Conservation (phyloP, 1,139 yeast species). For the Trichomonascaceae sp. region DNA sequence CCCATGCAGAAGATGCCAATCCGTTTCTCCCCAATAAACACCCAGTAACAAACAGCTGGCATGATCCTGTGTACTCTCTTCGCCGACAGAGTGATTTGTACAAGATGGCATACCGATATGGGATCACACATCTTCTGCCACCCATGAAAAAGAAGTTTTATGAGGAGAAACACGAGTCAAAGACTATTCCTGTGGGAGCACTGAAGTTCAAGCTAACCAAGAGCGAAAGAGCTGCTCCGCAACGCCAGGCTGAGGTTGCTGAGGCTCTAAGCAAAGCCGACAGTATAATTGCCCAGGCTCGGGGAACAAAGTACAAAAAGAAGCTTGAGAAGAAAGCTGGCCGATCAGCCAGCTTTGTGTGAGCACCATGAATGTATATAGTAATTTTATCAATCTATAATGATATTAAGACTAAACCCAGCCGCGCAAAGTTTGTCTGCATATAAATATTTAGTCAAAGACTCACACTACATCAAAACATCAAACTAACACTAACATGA, state of each 20-base stretch:
- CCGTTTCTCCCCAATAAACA: constrained; percentile 84
- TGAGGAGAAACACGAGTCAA: constrained; percentile 60
- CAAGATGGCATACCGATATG: constrained; percentile 73
- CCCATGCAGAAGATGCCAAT: constrained; percentile 58
- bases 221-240: constrained; percentile 60
- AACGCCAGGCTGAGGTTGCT: constrained; percentile 42
- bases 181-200: constrained; percentile 68
- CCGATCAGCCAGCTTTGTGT: constrained; percentile 5
- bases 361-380: no score
- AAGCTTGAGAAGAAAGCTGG: constrained; percentile 15
- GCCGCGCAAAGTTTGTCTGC: no score
- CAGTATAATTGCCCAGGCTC: constrained; percentile 48
- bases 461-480: no score
- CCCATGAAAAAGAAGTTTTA: constrained; percentile 58
- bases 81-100: constrained; percentile 78
- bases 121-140: constrained; percentile 70
- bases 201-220: constrained; percentile 67
- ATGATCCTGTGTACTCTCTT: constrained; percentile 65
- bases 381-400: no score
- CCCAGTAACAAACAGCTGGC: constrained; percentile 66
- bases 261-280: constrained; percentile 68
- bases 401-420: no score
- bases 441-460: no score
- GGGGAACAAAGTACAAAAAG: constrained; percentile 33
- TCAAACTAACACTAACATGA: no score